Evolutionary conservation across 306 rosid genomes (phyloP).

Genomic region (Hippophae gyantsensis): DNA sequence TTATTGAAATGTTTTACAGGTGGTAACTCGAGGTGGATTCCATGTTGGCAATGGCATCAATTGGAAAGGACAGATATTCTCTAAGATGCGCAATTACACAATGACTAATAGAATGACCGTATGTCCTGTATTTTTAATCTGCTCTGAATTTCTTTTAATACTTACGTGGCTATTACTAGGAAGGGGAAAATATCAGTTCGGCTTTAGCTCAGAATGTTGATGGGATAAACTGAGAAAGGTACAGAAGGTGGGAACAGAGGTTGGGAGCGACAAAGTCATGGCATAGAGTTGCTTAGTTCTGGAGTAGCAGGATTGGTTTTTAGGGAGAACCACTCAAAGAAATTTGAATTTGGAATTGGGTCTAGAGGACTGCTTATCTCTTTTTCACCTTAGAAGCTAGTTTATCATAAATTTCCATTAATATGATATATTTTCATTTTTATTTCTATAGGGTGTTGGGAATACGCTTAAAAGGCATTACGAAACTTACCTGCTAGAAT

Average conservation of each 20-base stretch:
- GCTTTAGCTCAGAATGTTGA: neutral
- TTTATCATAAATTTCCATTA: neutral
- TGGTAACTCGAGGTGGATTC: conserved; percentile 98
- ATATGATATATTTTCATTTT: conserved; percentile 9
- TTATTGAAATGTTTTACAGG: conserved; percentile 40
- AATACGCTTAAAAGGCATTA: conserved; percentile 97
- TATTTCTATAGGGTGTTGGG: conserved; percentile 83
- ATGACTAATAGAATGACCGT: conserved; percentile 98
- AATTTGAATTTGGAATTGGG: neutral
- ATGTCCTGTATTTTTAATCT: conserved; percentile 26
- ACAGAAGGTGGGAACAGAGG: neutral
- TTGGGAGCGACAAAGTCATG: neutral
- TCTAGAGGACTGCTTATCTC: neutral
- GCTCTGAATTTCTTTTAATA: conserved; percentile 7
- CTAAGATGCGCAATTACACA: conserved; percentile 97
- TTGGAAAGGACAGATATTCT: conserved; percentile 99
- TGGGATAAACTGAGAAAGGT: too few species aligned
- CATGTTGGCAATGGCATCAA: conserved; percentile 99
- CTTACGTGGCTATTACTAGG: neutral
- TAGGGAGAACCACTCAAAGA: too few species aligned
- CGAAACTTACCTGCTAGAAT: conserved; percentile 93
- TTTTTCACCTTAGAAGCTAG: neutral
- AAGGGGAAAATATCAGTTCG: neutral
- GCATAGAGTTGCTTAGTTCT: too few species aligned
- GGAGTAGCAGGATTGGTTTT: too few species aligned